These are phyloP conservation scores for Nannizzia gypsea DNA, from an alignment of 2,329 filamentous ascomycete species.

Conservation along the genomic window DNA sequence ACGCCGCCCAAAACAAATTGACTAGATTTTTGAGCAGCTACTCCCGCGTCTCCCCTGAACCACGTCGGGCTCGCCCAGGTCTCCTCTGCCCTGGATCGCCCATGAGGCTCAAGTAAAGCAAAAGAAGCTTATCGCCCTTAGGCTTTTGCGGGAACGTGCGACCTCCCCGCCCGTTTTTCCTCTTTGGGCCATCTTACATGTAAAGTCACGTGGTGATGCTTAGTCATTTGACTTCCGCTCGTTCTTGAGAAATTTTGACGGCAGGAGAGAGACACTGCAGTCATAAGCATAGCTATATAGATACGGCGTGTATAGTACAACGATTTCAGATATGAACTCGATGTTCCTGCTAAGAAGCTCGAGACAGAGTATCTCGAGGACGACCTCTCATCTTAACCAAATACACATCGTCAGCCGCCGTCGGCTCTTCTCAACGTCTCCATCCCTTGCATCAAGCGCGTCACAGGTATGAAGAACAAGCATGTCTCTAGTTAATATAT, in stretches of 20 bases:
- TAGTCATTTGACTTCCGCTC: not conserved
- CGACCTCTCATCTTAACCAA: not conserved
- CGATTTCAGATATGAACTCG: not conserved
- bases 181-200: constrained; percentile 1
- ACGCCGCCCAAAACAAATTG: not conserved
- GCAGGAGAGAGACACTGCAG: not conserved
- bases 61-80: not conserved
- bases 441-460: not conserved
- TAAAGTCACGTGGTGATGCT: constrained; percentile 1
- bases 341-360: not conserved
- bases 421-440: not conserved
- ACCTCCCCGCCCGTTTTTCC: constrained; percentile 7
- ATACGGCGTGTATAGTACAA: not conserved
- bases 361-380: not conserved
- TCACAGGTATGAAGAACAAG: not conserved
- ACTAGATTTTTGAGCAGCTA: not conserved
- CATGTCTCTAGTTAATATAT: not conserved
- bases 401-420: not conserved
- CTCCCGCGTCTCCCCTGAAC: not conserved
- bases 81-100: not conserved
- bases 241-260: not conserved
- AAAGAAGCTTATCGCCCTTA: constrained; percentile 26
- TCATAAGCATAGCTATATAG: not conserved
- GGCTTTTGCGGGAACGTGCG: constrained; percentile 18
- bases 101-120: constrained; percentile 8